Base-by-base conservation (phyloP, 139 green algal species). In the Micromonas pusilla region DNA sequence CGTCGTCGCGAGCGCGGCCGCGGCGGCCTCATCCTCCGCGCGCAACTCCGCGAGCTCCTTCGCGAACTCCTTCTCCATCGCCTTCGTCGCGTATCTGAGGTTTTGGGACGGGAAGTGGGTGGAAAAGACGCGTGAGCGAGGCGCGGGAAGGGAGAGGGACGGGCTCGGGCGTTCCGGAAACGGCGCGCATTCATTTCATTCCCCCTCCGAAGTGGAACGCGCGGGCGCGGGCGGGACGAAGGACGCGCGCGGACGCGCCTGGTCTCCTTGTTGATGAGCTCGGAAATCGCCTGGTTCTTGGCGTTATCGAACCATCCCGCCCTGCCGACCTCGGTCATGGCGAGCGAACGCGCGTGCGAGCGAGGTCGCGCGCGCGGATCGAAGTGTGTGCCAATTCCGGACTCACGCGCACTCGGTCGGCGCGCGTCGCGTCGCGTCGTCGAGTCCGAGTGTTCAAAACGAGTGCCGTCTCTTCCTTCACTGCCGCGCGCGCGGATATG, bases 231-330 rank as follows among this genome's bases (percentile, higher is more conserved):
- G 5, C 28, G 66, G 32, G 23, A 52, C 25, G 26, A 25, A 5
- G 9, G 9, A 13, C 20, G 5, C 25, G 23, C 5, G 31, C 5
- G 66, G 9, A 31, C 66, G n/a, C 19, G 21, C 66, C 20, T 73
- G 25, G 5, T 25, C 31, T 73, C 32, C 31, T 73, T 30, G 25
- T 73, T 73, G 66, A 73, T 21, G 6, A 53, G 16, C 5, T 73
- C 33, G 32, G 28, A 32, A 16, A 52, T 73, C 16, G 9, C 9
- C 45, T 57, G 45, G 45, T 57, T 57, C 9, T 23, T 16, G 66
- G 66, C 66, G 33, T 52, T 73, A 25, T 73, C 66, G 28, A 73
- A 30, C 66, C 66, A 73, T 73, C 26, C 66, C 28, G 28, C 66
- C 20, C 66, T 16, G 13, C 13, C 66, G 16, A 73, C 66, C 20